Evolutionary conservation across 352 stramenopile species (phyloP), one percentile per base, ranked within the genome.

Genomic region (Globisporangium emineosum): DNA sequence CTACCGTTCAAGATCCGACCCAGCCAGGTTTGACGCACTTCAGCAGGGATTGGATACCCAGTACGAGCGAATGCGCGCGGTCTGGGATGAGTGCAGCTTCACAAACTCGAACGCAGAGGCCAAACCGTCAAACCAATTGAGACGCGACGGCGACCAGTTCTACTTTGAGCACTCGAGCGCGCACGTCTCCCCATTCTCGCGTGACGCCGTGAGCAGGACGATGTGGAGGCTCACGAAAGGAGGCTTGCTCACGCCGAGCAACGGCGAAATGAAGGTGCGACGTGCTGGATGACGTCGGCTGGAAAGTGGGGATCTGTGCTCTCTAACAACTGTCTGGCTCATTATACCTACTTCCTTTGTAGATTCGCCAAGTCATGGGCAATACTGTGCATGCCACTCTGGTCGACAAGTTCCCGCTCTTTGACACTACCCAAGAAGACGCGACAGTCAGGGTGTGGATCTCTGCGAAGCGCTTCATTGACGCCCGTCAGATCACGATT

Each of bases 21-120:
- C 13, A 8, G 59, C 60, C 6, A 70, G 69, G 23, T 79, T 77
- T 47, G 60, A 74, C n/a, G 65, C 64, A 12, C 69, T 79, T 21
- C 52, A 42, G 13, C 54, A 62, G 12, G 60, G 69, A 43, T 40
- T 76, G 15, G 50, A 67, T 13, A 56, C 45, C 29, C 65, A 71
- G 62, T 67, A 76, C 27, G 51, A 62, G 56, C 61, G 67, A 8
- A 62, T 58, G 3, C 23, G 64, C 29, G 23, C n/a, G 19, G 55
- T 78, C 10, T 73, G 66, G 51, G 62, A 50, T 17, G 63, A 67
- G 12, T 47, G 53, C 4, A 32, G 47, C 23, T 72, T 78, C 21
- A 53, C 70, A 42, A 60, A 55, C 17, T 19, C 50, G 6, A 62
- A 64, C 12, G 5, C 23, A 35, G 29, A 33, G 42, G 12, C 47